Evolutionary conservation across 2,329 filamentous ascomycete species (phyloP).

Genomic region (Venturia pyrina): DNA sequence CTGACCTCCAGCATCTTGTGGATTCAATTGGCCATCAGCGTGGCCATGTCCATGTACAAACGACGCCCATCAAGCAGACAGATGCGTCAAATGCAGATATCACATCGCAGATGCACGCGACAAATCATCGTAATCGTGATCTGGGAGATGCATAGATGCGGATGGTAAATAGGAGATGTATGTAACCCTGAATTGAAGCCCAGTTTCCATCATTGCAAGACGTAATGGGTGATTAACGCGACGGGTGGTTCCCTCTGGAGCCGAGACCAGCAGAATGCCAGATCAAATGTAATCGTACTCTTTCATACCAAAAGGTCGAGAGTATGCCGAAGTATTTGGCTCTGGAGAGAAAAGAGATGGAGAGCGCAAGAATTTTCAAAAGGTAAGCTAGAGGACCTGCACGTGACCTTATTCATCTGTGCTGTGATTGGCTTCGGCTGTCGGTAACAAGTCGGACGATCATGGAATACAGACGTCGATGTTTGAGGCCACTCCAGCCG

Average conservation of each 20-base stretch:
- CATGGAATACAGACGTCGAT: not conserved
- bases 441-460: not conserved
- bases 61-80: not conserved
- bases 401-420: not conserved
- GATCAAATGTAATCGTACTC: conserved; percentile 5
- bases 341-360: not conserved
- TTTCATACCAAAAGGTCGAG: conserved; percentile 8
- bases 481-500: not conserved
- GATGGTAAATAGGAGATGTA: not conserved
- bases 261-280: conserved; percentile 10
- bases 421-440: not conserved
- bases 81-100: not conserved
- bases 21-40: not conserved
- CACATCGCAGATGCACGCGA: not conserved
- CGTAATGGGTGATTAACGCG: conserved; percentile 11
- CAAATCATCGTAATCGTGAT: no score
- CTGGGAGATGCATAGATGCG: not conserved
- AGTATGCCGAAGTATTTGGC: not conserved
- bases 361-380: not conserved
- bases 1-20: not conserved
- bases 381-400: not conserved
- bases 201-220: conserved; percentile 1
- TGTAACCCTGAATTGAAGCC: conserved; percentile 12
- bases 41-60: not conserved
- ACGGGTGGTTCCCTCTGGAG: conserved; percentile 6